A percentile compares a stretch with the other conserved stretches of the same genome.
These are phyloP conservation scores for Diversispora eburnea DNA, from an alignment of 192 early-diverging fungal species.

Conservation along the genomic window DNA sequence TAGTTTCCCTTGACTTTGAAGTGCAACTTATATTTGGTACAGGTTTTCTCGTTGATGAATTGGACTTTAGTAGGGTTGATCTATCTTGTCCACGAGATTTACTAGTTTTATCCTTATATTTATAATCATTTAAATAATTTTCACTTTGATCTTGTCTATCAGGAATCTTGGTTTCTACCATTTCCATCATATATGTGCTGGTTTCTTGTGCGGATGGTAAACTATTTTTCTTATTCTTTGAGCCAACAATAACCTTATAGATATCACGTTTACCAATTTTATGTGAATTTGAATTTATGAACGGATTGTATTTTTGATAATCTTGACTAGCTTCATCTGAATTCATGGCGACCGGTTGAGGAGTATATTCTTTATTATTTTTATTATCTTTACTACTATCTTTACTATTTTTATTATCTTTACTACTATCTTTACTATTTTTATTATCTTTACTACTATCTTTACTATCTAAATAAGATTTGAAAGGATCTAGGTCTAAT, in stretches of 20 bases:
- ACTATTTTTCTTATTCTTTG: background rate
- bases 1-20: background rate
- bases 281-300: background rate
- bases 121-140: background rate
- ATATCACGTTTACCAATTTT: background rate
- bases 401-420: background rate
- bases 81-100: no score
- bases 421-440: background rate
- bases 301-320: constrained; percentile 5
- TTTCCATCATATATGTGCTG: background rate
- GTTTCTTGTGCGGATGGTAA: background rate
- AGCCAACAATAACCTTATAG: background rate
- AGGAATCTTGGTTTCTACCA: background rate
- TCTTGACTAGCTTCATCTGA: no score
- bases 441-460: background rate
- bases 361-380: no score
- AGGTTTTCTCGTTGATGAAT: background rate
- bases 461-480: background rate
- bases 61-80: no score
- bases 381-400: background rate
- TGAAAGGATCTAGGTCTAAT: constrained; percentile 9
- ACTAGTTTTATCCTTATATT: no score
- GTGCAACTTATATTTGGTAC: background rate
- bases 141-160: background rate
- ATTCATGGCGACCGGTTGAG: no score